Conservation (phyloP, 2,329 filamentous ascomycete genomes). For the Pseudohalonectria lignicola region DNA sequence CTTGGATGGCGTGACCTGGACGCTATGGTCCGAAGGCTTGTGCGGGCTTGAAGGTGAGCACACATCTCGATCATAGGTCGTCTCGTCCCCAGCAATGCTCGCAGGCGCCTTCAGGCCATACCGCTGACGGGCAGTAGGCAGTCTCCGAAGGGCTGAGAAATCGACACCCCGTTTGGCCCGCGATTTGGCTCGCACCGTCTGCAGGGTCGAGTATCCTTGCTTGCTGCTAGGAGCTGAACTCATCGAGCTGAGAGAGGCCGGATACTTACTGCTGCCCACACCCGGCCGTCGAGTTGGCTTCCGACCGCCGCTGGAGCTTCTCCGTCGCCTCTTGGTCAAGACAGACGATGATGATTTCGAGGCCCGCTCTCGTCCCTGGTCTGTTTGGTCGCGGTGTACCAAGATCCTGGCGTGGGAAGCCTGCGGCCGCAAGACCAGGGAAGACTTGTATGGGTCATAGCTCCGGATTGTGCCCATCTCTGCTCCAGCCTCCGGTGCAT, state of each 20-base stretch:
- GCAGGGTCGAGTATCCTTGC: slow-evolving; percentile 28
- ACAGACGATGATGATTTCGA: too few relatives aligned
- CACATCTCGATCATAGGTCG: slow-evolving; percentile 13
- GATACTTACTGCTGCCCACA: too few relatives aligned
- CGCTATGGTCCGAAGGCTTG: not conserved
- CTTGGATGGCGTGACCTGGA: not conserved
- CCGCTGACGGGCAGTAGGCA: slow-evolving; percentile 9
- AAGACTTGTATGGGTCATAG: slow-evolving; percentile 78
- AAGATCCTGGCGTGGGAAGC: slow-evolving; percentile 56
- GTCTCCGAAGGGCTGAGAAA: slow-evolving; percentile 38
- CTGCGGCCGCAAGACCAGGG: slow-evolving; percentile 36
- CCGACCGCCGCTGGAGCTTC: too few relatives aligned
- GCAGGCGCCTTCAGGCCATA: slow-evolving; percentile 10
- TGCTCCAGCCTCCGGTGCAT: slow-evolving; percentile 22
- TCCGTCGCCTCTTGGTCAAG: too few relatives aligned
- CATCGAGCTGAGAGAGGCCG: slow-evolving; percentile 29
- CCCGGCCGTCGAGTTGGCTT: too few relatives aligned
- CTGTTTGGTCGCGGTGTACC: slow-evolving; percentile 44
- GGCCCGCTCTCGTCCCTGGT: too few relatives aligned
- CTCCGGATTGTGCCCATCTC: slow-evolving; percentile 44
- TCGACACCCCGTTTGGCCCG: slow-evolving; percentile 42
- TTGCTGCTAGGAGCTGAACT: slow-evolving; percentile 36
- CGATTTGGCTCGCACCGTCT: slow-evolving; percentile 29
- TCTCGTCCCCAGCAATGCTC: slow-evolving; percentile 17
- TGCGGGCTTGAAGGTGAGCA: slow-evolving; percentile 10